Percentiles rank a stretch among this genome's conserved stretches.
Conservation (phyloP, 192 early-diverging fungal species). For the Paraglomus occultum region DNA sequence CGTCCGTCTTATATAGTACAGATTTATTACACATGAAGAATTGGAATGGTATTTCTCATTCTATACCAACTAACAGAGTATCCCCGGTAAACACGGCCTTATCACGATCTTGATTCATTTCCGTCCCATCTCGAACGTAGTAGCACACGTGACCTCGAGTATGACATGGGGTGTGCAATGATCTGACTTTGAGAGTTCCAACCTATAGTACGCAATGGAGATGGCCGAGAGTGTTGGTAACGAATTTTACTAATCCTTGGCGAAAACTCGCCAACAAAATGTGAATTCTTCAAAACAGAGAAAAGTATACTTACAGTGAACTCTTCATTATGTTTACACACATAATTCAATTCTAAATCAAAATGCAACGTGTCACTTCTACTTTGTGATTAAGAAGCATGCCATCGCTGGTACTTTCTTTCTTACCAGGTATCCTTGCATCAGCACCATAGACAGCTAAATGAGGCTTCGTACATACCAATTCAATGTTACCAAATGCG, state of each 20-base stretch:
- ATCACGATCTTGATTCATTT: conserved; percentile 37
- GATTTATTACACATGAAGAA: neutral
- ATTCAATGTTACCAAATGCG: conserved; percentile 71
- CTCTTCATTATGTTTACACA: conserved; percentile 67
- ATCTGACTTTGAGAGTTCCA: conserved; percentile 71
- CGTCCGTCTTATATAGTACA: no score
- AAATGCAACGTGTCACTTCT: no score
- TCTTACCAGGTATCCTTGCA: conserved; percentile 67
- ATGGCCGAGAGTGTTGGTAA: neutral
- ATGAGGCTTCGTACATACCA: conserved; percentile 58
- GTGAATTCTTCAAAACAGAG: neutral
- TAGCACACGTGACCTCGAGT: conserved; percentile 89
- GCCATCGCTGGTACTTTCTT: no score
- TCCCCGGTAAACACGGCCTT: conserved; percentile 48
- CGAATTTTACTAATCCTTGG: no score
- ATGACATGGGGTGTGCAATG: conserved; percentile 82
- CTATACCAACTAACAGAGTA: conserved; percentile 49
- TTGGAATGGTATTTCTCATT: neutral
- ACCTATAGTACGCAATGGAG: conserved; percentile 35
- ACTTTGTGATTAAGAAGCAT: no score
- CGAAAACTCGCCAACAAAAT: neutral
- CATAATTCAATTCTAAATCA: conserved; percentile 59
- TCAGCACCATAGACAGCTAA: conserved; percentile 84
- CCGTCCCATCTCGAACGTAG: conserved; percentile 66
- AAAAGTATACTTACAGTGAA: conserved; percentile 45